These are phyloP conservation scores for Lycium ferocissimum DNA, from an alignment of 257 asterid genomes.

Conservation along the genomic window DNA sequence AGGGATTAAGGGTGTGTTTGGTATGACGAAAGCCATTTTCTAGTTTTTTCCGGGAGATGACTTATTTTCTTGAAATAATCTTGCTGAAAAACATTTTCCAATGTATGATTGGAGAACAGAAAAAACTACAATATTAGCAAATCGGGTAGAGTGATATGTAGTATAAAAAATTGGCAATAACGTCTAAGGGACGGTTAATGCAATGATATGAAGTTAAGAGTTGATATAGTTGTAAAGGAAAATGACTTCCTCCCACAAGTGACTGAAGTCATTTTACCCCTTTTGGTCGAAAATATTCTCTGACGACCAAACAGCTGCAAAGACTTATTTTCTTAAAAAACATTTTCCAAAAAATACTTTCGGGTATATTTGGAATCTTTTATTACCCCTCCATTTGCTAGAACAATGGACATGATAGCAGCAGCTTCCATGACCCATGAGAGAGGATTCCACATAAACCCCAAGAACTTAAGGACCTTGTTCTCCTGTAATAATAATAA, in stretches of 20 bases:
- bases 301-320: no score
- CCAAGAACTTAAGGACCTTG: conserved; percentile 71
- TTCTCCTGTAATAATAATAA: conserved; percentile 51
- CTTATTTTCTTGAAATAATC: no score
- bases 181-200: no score
- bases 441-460: conserved; percentile 87
- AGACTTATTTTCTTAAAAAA: not conserved
- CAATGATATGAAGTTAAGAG: no score
- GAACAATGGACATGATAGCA: conserved; percentile 74
- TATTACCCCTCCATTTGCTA: conserved; percentile 74
- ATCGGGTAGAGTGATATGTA: no score
- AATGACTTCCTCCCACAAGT: not conserved
- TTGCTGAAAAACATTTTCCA: no score
- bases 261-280: not conserved
- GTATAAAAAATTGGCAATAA: not conserved
- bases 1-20: not conserved
- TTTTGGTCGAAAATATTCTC: not conserved
- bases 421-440: conserved; percentile 93
- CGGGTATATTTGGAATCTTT: not conserved
- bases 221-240: not conserved
- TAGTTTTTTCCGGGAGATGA: no score
- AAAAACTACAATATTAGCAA: no score
- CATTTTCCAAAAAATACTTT: not conserved
- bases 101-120: no score
- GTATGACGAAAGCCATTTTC: not conserved